Evolutionary conservation across 352 stramenopile species (phyloP), one percentile per base, ranked within the genome.

Genomic region (Elongisporangium anandrum): DNA sequence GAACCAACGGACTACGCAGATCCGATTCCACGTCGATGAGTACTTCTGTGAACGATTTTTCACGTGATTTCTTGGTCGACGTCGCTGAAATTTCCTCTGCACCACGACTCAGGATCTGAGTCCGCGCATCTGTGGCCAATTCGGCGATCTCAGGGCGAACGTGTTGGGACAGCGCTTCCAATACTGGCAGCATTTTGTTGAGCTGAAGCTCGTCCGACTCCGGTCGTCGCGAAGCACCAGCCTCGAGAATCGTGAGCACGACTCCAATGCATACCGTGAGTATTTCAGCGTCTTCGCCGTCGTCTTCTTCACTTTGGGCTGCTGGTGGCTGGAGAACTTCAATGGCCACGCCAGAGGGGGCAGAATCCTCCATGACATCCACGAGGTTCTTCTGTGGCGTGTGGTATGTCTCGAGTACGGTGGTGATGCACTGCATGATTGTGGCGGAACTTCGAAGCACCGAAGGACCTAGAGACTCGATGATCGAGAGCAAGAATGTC

Each of bases 241-340:
- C 82, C 54, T 95, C 82, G 1, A 95, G 55, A 41, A 95, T 94
- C 9, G 86, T 95, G 62, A 85, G 79, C 2, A 92, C 59, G 26
- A 95, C 68, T 0, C 86, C 83, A 2, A 95, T 64, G 60, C 81
- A 90, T n/a, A 95, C 79, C 3, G 74, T 87, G 53, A 95, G 51
- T 7, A 95, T 85, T 47, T 94, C 86, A 20, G 79, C 72, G 12
- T 70, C 73, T 20, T 84, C 78, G n/a, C 62, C 29, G 34, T 69
- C 70, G 19, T 66, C 57, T 26, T 47, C 38, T 41, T 41, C 29
- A 41, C 29, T 8, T 15, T 41, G 29, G 13, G 5, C 29, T 41
- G 29, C 29, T 41, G 29, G 1, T 15, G 29, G 29, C 29, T 41
- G 29, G 9, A 41, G 5, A 4, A 41, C 29, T 41, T 41, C 29